These are phyloP conservation scores for Leptographium wingfieldii DNA, from an alignment of 2,329 filamentous ascomycete species.

Conservation along the genomic window DNA sequence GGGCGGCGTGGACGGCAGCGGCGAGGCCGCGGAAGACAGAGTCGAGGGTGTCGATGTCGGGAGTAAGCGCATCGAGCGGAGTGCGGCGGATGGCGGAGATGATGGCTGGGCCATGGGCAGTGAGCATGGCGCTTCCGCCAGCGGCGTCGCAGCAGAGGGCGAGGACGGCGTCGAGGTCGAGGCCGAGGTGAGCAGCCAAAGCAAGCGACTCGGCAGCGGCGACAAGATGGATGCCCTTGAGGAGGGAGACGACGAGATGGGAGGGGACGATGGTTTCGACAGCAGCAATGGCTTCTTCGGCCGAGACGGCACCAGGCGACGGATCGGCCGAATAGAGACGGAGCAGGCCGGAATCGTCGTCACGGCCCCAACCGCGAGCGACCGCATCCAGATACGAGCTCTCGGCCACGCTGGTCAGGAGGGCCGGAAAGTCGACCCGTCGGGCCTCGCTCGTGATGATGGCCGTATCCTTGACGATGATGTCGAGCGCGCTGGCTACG, in stretches of 20 bases:
- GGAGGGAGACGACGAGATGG: constrained; percentile 23
- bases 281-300: background rate
- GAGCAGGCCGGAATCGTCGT: constrained; percentile 32
- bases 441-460: constrained; percentile 58
- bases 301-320: constrained; percentile 11
- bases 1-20: constrained; percentile 28
- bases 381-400: constrained; percentile 51
- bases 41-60: constrained; percentile 15
- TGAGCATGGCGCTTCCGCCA: constrained; percentile 28
- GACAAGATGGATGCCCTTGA: constrained; percentile 31
- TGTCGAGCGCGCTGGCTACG: constrained; percentile 44
- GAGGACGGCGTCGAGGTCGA: constrained; percentile 32
- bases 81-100: constrained; percentile 22
- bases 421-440: constrained; percentile 42
- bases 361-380: constrained; percentile 37
- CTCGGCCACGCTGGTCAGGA: constrained; percentile 50
- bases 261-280: background rate
- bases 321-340: constrained; percentile 28
- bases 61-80: constrained; percentile 10
- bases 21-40: constrained; percentile 21
- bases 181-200: constrained; percentile 25
- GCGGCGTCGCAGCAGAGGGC: constrained; percentile 33
- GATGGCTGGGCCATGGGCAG: constrained; percentile 24
- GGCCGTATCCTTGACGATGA: constrained; percentile 47
- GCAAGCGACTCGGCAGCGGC: constrained; percentile 30